phyloP scores from a whole-genome alignment of 163 green algal genomes.

The Chloromonas sp. region DNA sequence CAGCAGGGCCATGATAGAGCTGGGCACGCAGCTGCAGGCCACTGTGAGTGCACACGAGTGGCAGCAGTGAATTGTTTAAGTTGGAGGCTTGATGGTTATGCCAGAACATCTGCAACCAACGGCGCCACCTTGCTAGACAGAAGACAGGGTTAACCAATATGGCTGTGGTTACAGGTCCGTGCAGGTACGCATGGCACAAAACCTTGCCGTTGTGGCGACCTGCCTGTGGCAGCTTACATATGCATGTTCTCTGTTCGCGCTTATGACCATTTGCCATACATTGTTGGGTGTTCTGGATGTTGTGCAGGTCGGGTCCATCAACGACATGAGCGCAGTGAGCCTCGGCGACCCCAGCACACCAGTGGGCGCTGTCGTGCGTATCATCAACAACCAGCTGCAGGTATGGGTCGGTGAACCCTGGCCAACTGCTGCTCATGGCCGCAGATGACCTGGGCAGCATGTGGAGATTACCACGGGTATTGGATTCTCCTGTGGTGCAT shows the following conservation, averaged over 20 bases:
- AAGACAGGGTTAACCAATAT: background rate
- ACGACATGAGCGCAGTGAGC: slow-evolving; percentile 47
- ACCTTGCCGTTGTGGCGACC: background rate
- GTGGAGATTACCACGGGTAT: too few relatives aligned
- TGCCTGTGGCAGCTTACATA: background rate
- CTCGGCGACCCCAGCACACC: slow-evolving; percentile 54
- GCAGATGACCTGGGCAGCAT: background rate
- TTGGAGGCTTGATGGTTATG: background rate
- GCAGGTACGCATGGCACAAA: background rate
- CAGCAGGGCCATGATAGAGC: slow-evolving; percentile 32
- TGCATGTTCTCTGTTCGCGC: too few relatives aligned
- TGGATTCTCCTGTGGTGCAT: background rate
- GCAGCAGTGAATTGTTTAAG: background rate
- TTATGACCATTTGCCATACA: too few relatives aligned
- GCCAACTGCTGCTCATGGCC: background rate
- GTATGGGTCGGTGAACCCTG: slow-evolving; percentile 4
- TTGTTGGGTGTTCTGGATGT: too few relatives aligned
- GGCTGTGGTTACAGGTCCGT: background rate
- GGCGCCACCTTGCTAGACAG: background rate
- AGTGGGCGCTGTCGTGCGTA: slow-evolving; percentile 65
- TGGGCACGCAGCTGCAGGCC: slow-evolving; percentile 52
- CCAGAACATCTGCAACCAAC: background rate
- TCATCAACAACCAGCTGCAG: slow-evolving; percentile 87
- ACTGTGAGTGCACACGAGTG: slow-evolving; percentile 21
- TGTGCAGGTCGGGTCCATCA: slow-evolving; percentile 48